These are phyloP conservation scores for Graphilbum sp. DNA, from an alignment of 2,329 filamentous ascomycete genomes.

Conservation along the genomic window DNA sequence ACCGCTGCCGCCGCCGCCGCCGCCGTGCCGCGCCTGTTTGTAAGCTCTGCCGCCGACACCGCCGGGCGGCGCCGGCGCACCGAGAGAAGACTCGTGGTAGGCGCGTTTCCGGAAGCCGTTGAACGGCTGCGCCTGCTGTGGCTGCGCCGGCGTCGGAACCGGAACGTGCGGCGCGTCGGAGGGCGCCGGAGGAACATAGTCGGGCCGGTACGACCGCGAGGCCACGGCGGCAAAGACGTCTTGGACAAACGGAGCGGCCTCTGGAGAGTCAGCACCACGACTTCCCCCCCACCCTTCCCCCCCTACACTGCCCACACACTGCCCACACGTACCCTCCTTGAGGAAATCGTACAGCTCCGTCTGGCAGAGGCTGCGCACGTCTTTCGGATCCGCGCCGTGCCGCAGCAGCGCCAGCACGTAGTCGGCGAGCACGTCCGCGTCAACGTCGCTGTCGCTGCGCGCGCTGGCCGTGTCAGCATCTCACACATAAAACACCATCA, in stretches of 20 bases:
- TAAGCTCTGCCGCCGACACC: conserved; percentile 23
- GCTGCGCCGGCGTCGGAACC: conserved; percentile 19
- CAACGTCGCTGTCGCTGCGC: conserved; percentile 66
- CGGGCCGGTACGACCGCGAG: conserved; percentile 44
- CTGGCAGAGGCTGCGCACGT: conserved; percentile 51
- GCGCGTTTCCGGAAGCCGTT: conserved; percentile 32
- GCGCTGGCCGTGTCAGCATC: conserved; percentile 31
- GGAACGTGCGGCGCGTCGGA: conserved; percentile 6
- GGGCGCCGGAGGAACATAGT: conserved; percentile 26
- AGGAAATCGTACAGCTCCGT: conserved; percentile 62
- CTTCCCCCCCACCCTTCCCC: not conserved
- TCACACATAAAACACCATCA: not conserved
- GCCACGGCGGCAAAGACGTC: conserved; percentile 53
- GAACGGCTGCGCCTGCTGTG: conserved; percentile 13
- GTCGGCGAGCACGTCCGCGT: conserved; percentile 67
- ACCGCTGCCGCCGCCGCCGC: conserved; percentile 15
- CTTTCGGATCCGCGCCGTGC: conserved; percentile 48
- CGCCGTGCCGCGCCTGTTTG: conserved; percentile 45
- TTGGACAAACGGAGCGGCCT: conserved; percentile 46
- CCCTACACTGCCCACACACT: not conserved
- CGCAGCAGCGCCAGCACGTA: conserved; percentile 66
- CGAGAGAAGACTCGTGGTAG: conserved; percentile 26
- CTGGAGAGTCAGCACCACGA: conserved; percentile 22
- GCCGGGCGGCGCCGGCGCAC: not conserved
- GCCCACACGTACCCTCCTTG: conserved; percentile 36